Conservation (phyloP, 2,329 filamentous ascomycete species). For the Trichoderma koningiopsis region DNA sequence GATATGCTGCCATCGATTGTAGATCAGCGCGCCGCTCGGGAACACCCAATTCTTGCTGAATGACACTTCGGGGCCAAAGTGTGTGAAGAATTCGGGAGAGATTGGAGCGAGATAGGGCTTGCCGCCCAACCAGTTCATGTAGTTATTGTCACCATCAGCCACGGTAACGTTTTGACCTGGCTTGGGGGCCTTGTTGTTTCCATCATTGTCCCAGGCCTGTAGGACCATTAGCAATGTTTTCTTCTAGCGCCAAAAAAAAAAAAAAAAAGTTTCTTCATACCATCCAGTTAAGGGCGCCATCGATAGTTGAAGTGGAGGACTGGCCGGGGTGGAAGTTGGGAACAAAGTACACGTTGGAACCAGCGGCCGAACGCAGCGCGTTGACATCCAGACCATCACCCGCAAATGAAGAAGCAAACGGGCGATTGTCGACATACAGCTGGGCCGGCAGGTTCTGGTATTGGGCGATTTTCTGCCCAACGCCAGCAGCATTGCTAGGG, state of each 20-base stretch:
- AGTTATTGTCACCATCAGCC: slow-evolving; percentile 41
- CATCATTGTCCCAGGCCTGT: slow-evolving; percentile 47
- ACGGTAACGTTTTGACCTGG: slow-evolving; percentile 36
- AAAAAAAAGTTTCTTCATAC: not conserved
- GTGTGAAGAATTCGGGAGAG: slow-evolving; percentile 51
- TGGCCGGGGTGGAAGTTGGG: slow-evolving; percentile 52
- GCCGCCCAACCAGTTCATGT: slow-evolving; percentile 39
- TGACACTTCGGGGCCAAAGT: slow-evolving; percentile 42
- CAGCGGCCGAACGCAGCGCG: slow-evolving; percentile 45
- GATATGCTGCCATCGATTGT: slow-evolving; percentile 57
- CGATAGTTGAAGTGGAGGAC: slow-evolving; percentile 43
- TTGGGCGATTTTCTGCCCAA: slow-evolving; percentile 49
- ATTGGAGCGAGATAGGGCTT: slow-evolving; percentile 53
- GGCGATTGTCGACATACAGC: slow-evolving; percentile 50
- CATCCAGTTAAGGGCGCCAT: slow-evolving; percentile 51
- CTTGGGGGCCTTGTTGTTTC: slow-evolving; percentile 52
- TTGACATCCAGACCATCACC: slow-evolving; percentile 49
- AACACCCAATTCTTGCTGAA: slow-evolving; percentile 57
- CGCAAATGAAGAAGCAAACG: slow-evolving; percentile 57
- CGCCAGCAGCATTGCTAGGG: slow-evolving; percentile 40
- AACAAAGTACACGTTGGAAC: slow-evolving; percentile 49
- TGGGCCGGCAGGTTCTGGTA: slow-evolving; percentile 49
- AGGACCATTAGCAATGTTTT: not conserved
- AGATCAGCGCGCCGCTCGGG: slow-evolving; percentile 60
- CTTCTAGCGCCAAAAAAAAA: not conserved